Evolutionary conservation across 2,329 filamentous ascomycete genomes (phyloP).

Genomic region (Venturia asperata): DNA sequence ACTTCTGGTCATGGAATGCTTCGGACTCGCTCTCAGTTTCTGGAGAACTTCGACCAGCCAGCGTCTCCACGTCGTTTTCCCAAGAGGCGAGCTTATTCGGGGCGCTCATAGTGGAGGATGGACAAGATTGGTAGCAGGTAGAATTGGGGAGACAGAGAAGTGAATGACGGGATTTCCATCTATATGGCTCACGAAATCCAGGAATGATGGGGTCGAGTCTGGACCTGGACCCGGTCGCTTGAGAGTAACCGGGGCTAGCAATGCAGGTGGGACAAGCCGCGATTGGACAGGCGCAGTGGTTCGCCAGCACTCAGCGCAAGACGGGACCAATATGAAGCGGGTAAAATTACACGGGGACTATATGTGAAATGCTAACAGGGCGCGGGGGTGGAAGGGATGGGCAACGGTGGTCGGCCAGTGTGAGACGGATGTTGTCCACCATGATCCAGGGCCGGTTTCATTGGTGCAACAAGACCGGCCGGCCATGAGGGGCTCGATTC

Average conservation of each 20-base stretch:
- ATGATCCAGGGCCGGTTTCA: not conserved
- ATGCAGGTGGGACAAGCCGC: not conserved
- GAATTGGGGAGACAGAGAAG: not conserved
- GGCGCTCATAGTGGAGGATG: not conserved
- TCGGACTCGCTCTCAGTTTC: slow-evolving; percentile 12
- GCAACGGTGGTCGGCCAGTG: not conserved
- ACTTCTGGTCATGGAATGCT: slow-evolving; percentile 11
- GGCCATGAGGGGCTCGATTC: not conserved
- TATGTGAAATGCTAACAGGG: not conserved
- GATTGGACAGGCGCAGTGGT: not conserved
- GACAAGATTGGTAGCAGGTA: not conserved
- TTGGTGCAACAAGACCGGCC: not conserved
- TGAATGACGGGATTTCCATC: not conserved
- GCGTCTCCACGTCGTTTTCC: slow-evolving; percentile 14
- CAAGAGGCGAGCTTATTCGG: not conserved
- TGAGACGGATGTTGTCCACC: not conserved
- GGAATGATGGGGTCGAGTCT: not conserved
- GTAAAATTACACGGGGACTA: not conserved
- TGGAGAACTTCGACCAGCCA: slow-evolving; percentile 6
- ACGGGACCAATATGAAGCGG: not conserved
- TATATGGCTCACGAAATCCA: not conserved
- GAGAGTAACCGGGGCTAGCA: not conserved
- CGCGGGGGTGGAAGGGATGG: not conserved
- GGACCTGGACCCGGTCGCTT: not conserved
- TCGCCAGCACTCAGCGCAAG: not conserved